Conservation (phyloP, 306 rosid genomes). For the Corylus avellana region DNA sequence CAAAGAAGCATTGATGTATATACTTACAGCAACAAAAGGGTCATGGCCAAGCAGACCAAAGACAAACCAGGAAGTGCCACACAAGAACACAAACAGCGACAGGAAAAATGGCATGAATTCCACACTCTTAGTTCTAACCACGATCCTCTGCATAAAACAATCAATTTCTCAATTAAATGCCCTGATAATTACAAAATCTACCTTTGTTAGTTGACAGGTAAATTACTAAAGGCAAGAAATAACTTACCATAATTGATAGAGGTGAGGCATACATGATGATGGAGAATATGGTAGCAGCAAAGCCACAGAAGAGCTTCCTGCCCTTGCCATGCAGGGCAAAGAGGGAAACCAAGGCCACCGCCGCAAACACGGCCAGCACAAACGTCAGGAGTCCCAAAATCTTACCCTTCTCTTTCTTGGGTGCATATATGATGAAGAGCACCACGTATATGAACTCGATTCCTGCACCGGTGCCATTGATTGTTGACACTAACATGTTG, state of each 20-base stretch:
- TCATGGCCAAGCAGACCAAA: conserved; percentile 83
- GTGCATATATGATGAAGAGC: conserved; percentile 52
- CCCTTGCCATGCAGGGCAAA: conserved; percentile 52
- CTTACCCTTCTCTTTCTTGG: conserved; percentile 58
- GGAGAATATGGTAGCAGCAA: conserved; percentile 69
- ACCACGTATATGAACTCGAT: conserved; percentile 70
- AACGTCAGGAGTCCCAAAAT: conserved; percentile 47
- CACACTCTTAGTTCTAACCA: conserved; percentile 74
- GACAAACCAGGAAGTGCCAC: conserved; percentile 89
- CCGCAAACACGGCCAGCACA: conserved; percentile 46
- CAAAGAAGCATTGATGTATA: no score
- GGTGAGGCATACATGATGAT: conserved; percentile 93
- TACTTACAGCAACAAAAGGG: conserved; percentile 73
- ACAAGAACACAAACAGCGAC: conserved; percentile 78
- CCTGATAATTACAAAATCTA: no score
- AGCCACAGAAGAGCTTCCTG: conserved; percentile 77
- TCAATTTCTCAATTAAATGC: no score
- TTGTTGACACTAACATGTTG: conserved; percentile 74
- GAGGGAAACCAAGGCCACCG: conserved; percentile 72
- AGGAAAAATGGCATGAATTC: conserved; percentile 95
- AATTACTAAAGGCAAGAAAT: background rate
- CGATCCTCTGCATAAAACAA: conserved; percentile 59
- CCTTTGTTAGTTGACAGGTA: no score
- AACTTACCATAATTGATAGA: conserved; percentile 75
- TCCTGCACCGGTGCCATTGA: conserved; percentile 73